A percentile compares a stretch with the other conserved stretches of the same genome.
Conservation (phyloP, 2,329 filamentous ascomycete genomes). For the Neospermospora avenae region DNA sequence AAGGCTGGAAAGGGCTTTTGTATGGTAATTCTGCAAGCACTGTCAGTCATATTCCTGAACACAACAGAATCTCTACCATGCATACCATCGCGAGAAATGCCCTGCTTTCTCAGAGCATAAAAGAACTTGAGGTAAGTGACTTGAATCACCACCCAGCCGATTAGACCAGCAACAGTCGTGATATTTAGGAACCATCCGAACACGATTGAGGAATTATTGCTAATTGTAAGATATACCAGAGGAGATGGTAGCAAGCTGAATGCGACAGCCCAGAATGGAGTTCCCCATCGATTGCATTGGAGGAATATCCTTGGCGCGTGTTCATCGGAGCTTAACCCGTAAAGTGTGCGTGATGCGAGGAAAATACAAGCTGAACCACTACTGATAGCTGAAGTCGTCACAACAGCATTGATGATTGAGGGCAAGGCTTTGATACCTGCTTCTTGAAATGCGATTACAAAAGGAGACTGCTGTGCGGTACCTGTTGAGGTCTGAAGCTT, state of each 20-base stretch:
- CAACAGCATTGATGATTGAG: conserved; percentile 71
- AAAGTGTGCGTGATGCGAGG: conserved; percentile 56
- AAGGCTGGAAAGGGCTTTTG: conserved; percentile 55
- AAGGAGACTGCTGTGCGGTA: conserved; percentile 53
- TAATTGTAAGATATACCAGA: conserved; percentile 65
- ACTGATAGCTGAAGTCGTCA: conserved; percentile 69
- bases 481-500: conserved; percentile 49
- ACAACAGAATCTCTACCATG: background rate
- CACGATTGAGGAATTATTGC: conserved; percentile 54
- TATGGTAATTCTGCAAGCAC: conserved; percentile 40
- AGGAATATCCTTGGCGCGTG: conserved; percentile 53
- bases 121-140: conserved; percentile 58
- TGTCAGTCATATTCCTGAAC: background rate
- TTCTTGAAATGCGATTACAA: conserved; percentile 67
- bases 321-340: conserved; percentile 50
- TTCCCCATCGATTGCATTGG: conserved; percentile 54
- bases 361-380: conserved; percentile 65
- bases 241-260: conserved; percentile 54
- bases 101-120: conserved; percentile 50
- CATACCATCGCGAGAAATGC: conserved; percentile 40
- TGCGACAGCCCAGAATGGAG: conserved; percentile 52
- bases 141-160: conserved; percentile 43
- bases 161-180: conserved; percentile 37
- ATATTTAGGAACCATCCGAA: conserved; percentile 72
- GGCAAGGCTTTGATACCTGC: conserved; percentile 67